Percentiles rank a stretch among this genome's conserved stretches.
Evolutionary conservation across 306 rosid species (phyloP).

Genomic region (Vachellia pachyceras): DNA sequence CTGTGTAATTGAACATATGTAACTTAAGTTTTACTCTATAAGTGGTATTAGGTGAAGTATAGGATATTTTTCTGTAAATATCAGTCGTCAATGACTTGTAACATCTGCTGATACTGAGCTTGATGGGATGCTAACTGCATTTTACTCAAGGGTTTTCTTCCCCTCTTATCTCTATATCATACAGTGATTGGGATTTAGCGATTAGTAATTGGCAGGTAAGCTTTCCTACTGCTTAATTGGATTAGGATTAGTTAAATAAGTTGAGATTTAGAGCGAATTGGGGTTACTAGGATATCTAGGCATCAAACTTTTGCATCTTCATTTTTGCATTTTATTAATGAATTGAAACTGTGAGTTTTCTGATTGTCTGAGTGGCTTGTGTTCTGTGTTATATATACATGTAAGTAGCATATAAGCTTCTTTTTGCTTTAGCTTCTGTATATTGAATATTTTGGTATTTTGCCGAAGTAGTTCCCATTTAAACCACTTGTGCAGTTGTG

Average conservation of each 20-base stretch:
- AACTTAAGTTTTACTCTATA: neutral
- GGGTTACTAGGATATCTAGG: neutral
- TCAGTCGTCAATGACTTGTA: neutral
- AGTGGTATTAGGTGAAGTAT: neutral
- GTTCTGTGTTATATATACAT: neutral
- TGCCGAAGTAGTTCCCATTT: conserved; percentile 6
- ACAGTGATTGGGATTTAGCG: neutral
- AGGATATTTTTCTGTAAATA: neutral
- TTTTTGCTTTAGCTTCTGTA: conserved; percentile 22
- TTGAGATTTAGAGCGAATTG: neutral
- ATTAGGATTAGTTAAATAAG: neutral
- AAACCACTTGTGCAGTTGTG: neutral
- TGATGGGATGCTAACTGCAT: neutral
- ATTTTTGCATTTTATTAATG: neutral
- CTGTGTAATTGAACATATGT: neutral
- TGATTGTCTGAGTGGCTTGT: neutral
- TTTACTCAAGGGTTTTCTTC: neutral
- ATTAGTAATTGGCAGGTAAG: neutral
- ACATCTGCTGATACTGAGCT: neutral
- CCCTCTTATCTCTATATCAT: neutral
- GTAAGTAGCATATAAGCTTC: neutral
- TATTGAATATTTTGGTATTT: neutral
- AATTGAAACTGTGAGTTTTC: neutral
- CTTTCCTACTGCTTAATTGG: neutral
- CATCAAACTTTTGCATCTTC: neutral